Evolutionary conservation across 495 filamentous ascomycete species (phyloP).

Genomic region (Hyaloscypha bicolor): DNA sequence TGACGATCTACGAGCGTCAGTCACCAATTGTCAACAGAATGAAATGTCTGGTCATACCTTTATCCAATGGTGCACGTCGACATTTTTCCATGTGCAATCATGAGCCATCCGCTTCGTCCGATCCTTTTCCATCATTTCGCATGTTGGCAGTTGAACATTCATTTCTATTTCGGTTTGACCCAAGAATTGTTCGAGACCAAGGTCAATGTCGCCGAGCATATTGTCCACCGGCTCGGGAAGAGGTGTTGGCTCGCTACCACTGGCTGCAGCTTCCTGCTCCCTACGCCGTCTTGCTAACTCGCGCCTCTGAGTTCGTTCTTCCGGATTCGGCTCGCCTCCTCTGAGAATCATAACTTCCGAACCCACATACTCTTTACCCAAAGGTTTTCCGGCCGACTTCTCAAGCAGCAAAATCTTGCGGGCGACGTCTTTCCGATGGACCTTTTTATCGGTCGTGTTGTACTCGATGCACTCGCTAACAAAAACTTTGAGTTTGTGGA

Average conservation of each 20-base stretch:
- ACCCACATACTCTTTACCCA: constrained; percentile 74
- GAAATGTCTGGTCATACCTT: constrained; percentile 63
- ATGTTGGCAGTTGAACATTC: constrained; percentile 91
- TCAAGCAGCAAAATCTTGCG: constrained; percentile 89
- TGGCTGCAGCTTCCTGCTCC: constrained; percentile 39
- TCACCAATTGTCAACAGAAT: constrained; percentile 8
- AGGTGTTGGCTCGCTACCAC: constrained; percentile 38
- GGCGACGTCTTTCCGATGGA: constrained; percentile 82
- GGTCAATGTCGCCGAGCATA: constrained; percentile 77
- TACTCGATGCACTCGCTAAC: constrained; percentile 96
- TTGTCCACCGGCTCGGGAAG: constrained; percentile 61
- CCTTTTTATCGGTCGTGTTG: constrained; percentile 83
- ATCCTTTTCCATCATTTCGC: constrained; percentile 83
- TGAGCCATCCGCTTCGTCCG: constrained; percentile 77
- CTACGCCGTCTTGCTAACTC: constrained; percentile 42
- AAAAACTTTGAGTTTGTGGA: constrained; percentile 93
- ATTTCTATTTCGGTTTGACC: constrained; percentile 97
- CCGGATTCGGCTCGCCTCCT: constrained; percentile 68
- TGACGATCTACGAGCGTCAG: constrained; percentile 72
- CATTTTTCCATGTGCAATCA: constrained; percentile 94
- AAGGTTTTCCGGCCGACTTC: constrained; percentile 81
- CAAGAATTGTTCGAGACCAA: constrained; percentile 62
- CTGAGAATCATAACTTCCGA: constrained; percentile 79
- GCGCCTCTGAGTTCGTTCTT: constrained; percentile 47
- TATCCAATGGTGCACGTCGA: constrained; percentile 98